Base-by-base conservation (phyloP, 2,329 filamentous ascomycete species). In the Hypoxylon sp. region DNA sequence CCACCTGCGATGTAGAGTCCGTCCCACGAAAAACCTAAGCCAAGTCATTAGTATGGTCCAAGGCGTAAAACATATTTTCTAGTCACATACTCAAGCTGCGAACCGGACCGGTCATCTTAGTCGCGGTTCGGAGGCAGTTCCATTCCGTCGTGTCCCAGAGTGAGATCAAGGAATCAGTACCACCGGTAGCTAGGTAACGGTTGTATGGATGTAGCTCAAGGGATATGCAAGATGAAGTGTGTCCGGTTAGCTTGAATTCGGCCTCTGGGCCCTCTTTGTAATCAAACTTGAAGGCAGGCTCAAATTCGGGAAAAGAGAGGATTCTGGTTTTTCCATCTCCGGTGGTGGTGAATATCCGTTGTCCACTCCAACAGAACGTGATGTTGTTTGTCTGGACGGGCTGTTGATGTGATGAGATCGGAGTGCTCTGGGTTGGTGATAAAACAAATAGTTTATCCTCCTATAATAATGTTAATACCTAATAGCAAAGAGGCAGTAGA, bases 111-210 rank as follows among this genome's bases (percentile, higher is more conserved):
- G 80, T 78, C 75, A 90, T 87, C 61, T 82, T 79, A 25, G 84
- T 84, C 30, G 91, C 76, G 1, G 88, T 90, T 53, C 86, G 80
- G 63, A 86, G 81, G 65, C 88, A 91, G 47, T 89, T 83, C 87
- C 88, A 91, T 60, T 89, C 85, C 29, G 79, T 78, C 3, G 89
- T 91, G 63, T 92, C 88, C 86, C 89, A 93, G 2, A 93, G 75
- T 4, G 86, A 79, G 59, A 92, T 87, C 40, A 90, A 80, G 1
- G 87, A 88, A 64, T 93, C 89, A 7, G 85, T 84, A 7, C 88
- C 88, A 20, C 89, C 89, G 0, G 88, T 88, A 0, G 89, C 89
- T 32, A 93, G 75, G 65, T 86, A 88, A 30, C 84, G 78, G 29
- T 85, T 89, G 32, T 82, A 84, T 0, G 89, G 88, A 57, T 89